A percentile compares a stretch with the other conserved stretches of the same genome.
Evolutionary conservation across 2,329 filamentous ascomycete genomes (phyloP).

Genomic region (Aspergillus uvarum): DNA sequence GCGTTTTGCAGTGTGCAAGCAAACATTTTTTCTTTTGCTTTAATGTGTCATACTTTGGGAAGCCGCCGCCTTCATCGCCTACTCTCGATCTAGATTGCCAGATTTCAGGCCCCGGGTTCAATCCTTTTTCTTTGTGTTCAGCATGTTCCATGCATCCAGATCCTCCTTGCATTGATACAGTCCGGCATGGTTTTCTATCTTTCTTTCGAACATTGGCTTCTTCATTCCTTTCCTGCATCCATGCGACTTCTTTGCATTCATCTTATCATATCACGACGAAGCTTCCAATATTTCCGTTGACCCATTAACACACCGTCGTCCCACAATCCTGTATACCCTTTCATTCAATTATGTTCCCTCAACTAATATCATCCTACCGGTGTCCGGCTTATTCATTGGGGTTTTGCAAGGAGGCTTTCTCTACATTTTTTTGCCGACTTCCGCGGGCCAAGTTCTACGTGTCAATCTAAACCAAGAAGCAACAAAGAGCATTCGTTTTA

Average conservation of each 20-base stretch:
- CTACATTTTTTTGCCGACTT: not conserved
- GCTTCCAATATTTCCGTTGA: not conserved
- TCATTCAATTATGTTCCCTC: conserved; percentile 14
- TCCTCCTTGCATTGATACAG: not conserved
- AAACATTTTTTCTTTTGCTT: conserved; percentile 20
- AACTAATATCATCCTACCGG: conserved; percentile 13
- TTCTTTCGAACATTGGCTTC: conserved; percentile 12
- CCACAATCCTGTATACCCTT: conserved; percentile 24
- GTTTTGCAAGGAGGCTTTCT: conserved; percentile 1
- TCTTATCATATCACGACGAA: conserved; percentile 10
- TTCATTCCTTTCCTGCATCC: conserved; percentile 5
- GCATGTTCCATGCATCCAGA: not conserved
- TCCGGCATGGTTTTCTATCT: conserved; percentile 10
- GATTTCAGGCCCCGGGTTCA: conserved; percentile 6
- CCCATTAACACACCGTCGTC: conserved; percentile 1
- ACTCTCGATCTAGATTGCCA: conserved; percentile 5
- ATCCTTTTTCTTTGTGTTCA: not conserved
- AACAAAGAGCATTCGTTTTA: conserved; percentile 4
- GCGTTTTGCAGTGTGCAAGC: conserved; percentile 40
- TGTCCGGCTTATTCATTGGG: conserved; percentile 12
- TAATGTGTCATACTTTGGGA: conserved; percentile 13
- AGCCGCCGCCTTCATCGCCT: conserved; percentile 7
- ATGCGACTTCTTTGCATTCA: conserved; percentile 14
- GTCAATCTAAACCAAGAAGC: conserved; percentile 9
- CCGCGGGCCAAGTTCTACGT: conserved; percentile 8